Conservation (phyloP, 192 early-diverging fungal genomes). For the Radiomyces spectabilis region DNA sequence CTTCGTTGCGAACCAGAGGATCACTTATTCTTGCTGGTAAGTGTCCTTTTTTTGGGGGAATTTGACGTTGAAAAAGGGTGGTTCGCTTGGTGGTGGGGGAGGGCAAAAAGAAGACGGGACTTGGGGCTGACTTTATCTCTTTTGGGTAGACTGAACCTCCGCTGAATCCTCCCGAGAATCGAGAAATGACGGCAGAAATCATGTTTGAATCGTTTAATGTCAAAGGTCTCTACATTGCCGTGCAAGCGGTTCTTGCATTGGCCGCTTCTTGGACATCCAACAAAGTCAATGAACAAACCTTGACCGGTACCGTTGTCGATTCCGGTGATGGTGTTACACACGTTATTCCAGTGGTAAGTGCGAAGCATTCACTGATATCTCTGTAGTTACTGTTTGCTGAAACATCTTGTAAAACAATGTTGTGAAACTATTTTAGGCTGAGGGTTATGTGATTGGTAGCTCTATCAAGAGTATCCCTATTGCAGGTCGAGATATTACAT, state of each 20-base stretch:
- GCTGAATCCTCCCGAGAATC: conserved; percentile 95
- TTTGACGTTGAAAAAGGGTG: too few relatives aligned
- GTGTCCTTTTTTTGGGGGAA: too few relatives aligned
- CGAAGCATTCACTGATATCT: not conserved
- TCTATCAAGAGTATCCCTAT: conserved; percentile 99
- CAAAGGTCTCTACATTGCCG: conserved; percentile 96
- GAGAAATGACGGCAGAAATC: conserved; percentile 98
- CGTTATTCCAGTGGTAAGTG: conserved; percentile 91
- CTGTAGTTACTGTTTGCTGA: not conserved
- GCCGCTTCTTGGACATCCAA: conserved; percentile 92
- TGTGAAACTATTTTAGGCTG: conserved; percentile 79
- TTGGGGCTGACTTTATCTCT: not conserved
- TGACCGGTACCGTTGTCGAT: conserved; percentile 98
- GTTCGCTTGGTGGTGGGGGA: too few relatives aligned
- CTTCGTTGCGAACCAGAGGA: conserved; percentile 98
- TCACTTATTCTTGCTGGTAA: conserved; percentile 88
- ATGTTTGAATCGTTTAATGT: conserved; percentile 99
- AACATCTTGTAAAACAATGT: too few relatives aligned
- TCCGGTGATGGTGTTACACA: conserved; percentile 98
- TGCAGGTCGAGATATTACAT: conserved; percentile 95
- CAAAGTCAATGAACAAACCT: conserved; percentile 74
- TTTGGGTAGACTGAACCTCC: conserved; percentile 87
- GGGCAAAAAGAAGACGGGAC: too few relatives aligned
- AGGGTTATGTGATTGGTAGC: conserved; percentile 96
- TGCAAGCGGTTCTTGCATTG: conserved; percentile 97